Evolutionary conservation across 176 grass and related monocot species (phyloP).

Genomic region (Alopecurus myosuroides): DNA sequence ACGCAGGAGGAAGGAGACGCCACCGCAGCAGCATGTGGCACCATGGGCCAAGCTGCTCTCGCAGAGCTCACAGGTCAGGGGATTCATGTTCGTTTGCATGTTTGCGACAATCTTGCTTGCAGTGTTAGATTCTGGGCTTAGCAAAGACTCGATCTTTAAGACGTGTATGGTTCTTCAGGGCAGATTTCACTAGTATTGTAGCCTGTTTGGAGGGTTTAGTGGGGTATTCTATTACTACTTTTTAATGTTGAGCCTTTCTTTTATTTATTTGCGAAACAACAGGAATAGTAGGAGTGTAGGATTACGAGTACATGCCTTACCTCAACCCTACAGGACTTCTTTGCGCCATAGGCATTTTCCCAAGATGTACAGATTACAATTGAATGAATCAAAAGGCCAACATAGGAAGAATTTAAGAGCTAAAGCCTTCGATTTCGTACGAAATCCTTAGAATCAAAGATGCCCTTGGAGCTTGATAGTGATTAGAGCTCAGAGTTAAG

Average conservation of each 20-base stretch:
- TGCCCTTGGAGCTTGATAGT: background rate
- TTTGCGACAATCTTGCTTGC: background rate
- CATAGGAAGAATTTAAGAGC: background rate
- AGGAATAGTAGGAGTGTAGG: background rate
- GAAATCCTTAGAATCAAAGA: background rate
- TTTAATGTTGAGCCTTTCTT: background rate
- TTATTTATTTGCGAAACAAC: background rate
- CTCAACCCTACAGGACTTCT: background rate
- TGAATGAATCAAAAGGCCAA: background rate
- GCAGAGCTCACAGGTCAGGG: constrained; percentile 66
- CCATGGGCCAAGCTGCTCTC: constrained; percentile 94
- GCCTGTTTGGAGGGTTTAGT: constrained; percentile 10
- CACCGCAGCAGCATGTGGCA: constrained; percentile 29
- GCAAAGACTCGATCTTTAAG: constrained; percentile 22
- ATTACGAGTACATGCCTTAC: background rate
- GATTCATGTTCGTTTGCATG: background rate
- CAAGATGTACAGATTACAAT: background rate
- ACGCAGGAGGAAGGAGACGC: constrained; percentile 29
- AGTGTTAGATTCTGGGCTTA: constrained; percentile 1
- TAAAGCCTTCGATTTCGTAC: background rate
- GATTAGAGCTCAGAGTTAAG: background rate
- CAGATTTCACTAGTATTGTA: background rate
- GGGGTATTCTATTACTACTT: background rate
- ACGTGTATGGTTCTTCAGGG: background rate
- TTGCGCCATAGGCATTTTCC: background rate